These are phyloP conservation scores for Candida mattraensis DNA, from an alignment of 805 yeast genomes.

Conservation along the genomic window DNA sequence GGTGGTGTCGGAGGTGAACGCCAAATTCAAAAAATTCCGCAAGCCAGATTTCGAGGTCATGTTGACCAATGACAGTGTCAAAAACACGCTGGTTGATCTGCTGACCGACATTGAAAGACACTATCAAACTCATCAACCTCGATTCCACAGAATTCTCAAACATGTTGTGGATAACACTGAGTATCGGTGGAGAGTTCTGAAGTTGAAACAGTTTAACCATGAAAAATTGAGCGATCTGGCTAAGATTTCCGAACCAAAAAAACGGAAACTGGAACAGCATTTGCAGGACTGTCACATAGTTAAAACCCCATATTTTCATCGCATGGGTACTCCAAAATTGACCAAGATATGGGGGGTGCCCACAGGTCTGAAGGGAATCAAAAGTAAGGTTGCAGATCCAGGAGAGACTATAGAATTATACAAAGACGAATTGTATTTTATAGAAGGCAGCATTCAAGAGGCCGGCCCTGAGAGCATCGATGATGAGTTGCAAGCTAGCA, in stretches of 20 bases:
- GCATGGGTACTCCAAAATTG: slow-evolving; percentile 31
- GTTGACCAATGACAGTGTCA: slow-evolving; percentile 15
- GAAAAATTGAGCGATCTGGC: slow-evolving; percentile 19
- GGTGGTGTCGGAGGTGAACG: slow-evolving; percentile 17
- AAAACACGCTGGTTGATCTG: slow-evolving; percentile 15
- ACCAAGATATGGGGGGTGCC: slow-evolving; percentile 29
- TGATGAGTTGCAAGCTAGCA: slow-evolving; percentile 16
- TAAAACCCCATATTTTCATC: slow-evolving; percentile 25
- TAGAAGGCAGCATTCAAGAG: slow-evolving; percentile 23
- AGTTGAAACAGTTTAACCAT: slow-evolving; percentile 30
- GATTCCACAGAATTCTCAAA: slow-evolving; percentile 16
- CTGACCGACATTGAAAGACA: slow-evolving; percentile 25
- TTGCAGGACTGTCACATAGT: slow-evolving; percentile 8
- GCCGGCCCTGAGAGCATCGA: slow-evolving; percentile 1
- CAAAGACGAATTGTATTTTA: slow-evolving; percentile 31
- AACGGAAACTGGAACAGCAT: slow-evolving; percentile 26
- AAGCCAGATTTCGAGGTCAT: slow-evolving; percentile 22
- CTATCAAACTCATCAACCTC: slow-evolving; percentile 13
- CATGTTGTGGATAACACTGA: slow-evolving; percentile 20
- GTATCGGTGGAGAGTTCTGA: slow-evolving; percentile 29
- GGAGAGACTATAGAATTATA: slow-evolving; percentile 24
- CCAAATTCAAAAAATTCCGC: slow-evolving; percentile 24
- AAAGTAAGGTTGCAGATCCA: slow-evolving; percentile 9
- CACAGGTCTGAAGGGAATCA: slow-evolving; percentile 24
- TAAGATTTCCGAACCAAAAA: slow-evolving; percentile 16